phyloP scores from a whole-genome alignment of 257 asterid genomes.

The Mitragyna speciosa region DNA sequence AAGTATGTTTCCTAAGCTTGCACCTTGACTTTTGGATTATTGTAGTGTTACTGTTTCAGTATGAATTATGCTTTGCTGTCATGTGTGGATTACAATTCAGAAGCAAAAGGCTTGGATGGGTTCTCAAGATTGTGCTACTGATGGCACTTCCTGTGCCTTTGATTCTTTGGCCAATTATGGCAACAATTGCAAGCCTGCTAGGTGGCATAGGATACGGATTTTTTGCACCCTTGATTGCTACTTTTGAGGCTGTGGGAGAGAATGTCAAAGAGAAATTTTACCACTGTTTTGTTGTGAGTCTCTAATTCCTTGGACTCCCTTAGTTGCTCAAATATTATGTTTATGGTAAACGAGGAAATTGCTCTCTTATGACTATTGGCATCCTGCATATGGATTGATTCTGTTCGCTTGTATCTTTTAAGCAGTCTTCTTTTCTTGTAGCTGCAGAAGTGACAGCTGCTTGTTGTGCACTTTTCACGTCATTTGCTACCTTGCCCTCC shows the following conservation, averaged over 20 bases:
- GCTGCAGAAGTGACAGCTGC: no score
- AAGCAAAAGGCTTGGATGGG: slow-evolving; percentile 76
- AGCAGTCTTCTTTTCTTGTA: not conserved
- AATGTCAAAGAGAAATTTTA: slow-evolving; percentile 49
- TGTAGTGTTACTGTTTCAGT: no score
- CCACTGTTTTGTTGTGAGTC: slow-evolving; percentile 74
- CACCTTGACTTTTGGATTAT: not conserved
- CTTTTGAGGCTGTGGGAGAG: slow-evolving; percentile 81
- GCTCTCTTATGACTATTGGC: not conserved
- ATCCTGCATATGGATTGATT: not conserved
- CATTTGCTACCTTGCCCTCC: no score
- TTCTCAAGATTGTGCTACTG: slow-evolving; percentile 54
- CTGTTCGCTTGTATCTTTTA: not conserved
- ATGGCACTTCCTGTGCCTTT: slow-evolving; percentile 58
- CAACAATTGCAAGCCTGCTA: slow-evolving; percentile 62
- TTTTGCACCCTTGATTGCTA: slow-evolving; percentile 77
- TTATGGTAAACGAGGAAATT: not conserved
- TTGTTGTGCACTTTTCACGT: no score
- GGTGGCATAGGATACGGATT: slow-evolving; percentile 81
- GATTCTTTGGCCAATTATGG: slow-evolving; percentile 61
- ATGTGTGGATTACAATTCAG: slow-evolving; percentile 33
- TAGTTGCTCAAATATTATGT: not conserved
- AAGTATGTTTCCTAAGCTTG: slow-evolving; percentile 38
- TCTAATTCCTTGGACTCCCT: not conserved
- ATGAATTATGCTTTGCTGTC: not conserved